phyloP scores from a whole-genome alignment of 768 basidiomycete genomes.

The Crassisporium funariophilum region DNA sequence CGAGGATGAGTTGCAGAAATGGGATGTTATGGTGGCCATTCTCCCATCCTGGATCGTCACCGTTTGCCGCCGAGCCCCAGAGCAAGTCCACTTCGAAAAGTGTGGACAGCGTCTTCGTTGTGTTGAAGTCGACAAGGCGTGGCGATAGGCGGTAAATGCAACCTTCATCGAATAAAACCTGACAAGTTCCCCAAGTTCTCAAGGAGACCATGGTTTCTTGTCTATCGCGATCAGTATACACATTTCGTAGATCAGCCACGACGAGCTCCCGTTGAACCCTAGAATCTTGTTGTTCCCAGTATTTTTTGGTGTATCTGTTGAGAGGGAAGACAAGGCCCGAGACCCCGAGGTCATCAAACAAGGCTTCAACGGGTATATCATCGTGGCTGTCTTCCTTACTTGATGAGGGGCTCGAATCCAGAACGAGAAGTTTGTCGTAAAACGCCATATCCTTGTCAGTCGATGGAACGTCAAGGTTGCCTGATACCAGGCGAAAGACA shows the following conservation, averaged over 20 bases:
- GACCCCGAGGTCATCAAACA: constrained; percentile 53
- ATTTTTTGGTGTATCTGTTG: constrained; percentile 35
- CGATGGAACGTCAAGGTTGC: constrained; percentile 41
- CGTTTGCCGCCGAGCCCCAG: constrained; percentile 25
- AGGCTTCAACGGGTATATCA: constrained; percentile 45
- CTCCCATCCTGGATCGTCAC: constrained; percentile 9
- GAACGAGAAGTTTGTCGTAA: constrained; percentile 47
- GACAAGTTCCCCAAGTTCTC: constrained; percentile 39
- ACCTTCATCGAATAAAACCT: constrained; percentile 32
- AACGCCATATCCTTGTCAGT: constrained; percentile 42
- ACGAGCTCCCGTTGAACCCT: constrained; percentile 39
- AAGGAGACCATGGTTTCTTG: constrained; percentile 37
- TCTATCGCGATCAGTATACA: constrained; percentile 30
- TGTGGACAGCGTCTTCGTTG: constrained; percentile 45
- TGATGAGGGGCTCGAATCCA: constrained; percentile 24
- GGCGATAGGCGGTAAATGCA: constrained; percentile 46
- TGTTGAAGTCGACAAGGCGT: constrained; percentile 55
- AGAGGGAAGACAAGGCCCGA: constrained; percentile 47
- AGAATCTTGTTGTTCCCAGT: constrained; percentile 41
- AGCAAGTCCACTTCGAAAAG: constrained; percentile 48
- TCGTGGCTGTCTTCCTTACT: constrained; percentile 24
- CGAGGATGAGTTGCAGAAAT: constrained; percentile 45
- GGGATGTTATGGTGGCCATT: constrained; percentile 31
- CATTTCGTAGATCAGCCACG: constrained; percentile 44
- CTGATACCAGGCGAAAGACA: constrained; percentile 43